A percentile compares a stretch with the other conserved stretches of the same genome.
These are phyloP conservation scores for Capsella rubella DNA, from an alignment of 441 rosid genomes.

Conservation along the genomic window DNA sequence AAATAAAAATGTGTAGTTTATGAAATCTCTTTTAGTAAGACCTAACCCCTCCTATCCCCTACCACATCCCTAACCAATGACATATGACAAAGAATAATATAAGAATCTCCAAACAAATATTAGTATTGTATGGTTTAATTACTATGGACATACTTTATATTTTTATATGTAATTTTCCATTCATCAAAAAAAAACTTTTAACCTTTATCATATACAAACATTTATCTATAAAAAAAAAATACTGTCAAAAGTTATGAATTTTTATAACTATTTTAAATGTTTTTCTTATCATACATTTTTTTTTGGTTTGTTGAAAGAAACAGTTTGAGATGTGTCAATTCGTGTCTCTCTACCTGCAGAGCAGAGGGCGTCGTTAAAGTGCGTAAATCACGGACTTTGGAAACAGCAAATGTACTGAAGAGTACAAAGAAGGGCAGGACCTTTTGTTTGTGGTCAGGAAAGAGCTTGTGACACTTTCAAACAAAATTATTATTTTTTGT, in stretches of 20 bases:
- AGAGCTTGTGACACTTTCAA: slow-evolving; percentile 36
- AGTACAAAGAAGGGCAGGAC: slow-evolving; percentile 36
- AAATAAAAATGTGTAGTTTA: no score
- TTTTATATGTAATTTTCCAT: not conserved
- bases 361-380: slow-evolving; percentile 20
- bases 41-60: no score
- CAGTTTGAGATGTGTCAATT: slow-evolving; percentile 28
- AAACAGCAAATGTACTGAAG: slow-evolving; percentile 38
- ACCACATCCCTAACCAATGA: no score
- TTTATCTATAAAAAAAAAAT: not conserved
- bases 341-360: slow-evolving; percentile 36
- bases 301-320: not conserved
- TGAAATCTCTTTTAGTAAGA: no score
- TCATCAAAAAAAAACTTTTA: not conserved
- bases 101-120: not conserved
- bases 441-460: slow-evolving; percentile 28
- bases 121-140: no score
- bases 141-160: not conserved
- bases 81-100: no score
- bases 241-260: not conserved
- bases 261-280: not conserved
- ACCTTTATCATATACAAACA: not conserved
- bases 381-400: slow-evolving; percentile 42
- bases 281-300: not conserved
- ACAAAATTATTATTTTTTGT: slow-evolving; percentile 2